Evolutionary conservation across 2,329 filamentous ascomycete genomes (phyloP).

Genomic region (Exserohilum rostratum): DNA sequence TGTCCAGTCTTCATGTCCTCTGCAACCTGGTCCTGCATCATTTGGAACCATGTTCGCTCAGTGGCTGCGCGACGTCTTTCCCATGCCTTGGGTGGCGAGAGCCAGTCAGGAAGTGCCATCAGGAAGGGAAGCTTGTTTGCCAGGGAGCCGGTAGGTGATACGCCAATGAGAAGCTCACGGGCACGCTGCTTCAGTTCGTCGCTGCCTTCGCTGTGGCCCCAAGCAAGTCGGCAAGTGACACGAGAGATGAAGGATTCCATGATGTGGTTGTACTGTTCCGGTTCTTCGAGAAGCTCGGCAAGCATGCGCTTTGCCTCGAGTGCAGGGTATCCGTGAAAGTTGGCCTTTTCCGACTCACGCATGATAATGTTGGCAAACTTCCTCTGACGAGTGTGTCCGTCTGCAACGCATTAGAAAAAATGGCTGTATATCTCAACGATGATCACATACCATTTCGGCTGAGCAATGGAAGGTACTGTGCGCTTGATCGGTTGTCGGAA

Average conservation of each 20-base stretch:
- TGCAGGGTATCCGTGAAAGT: slow-evolving; percentile 53
- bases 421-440: background rate
- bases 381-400: slow-evolving; percentile 51
- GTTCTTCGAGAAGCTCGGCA: slow-evolving; percentile 53
- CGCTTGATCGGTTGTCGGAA: slow-evolving; percentile 53
- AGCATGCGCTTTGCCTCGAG: slow-evolving; percentile 54
- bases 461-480: slow-evolving; percentile 54
- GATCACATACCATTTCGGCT: slow-evolving; percentile 49
- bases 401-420: slow-evolving; percentile 32
- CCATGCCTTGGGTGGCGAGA: slow-evolving; percentile 53
- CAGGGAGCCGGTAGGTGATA: slow-evolving; percentile 54
- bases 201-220: slow-evolving; percentile 53
- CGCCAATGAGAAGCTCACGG: slow-evolving; percentile 53
- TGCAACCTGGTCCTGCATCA: slow-evolving; percentile 52
- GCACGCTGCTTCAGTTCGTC: slow-evolving; percentile 57
- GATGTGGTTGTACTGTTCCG: slow-evolving; percentile 51
- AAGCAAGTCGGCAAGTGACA: slow-evolving; percentile 55
- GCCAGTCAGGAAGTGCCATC: slow-evolving; percentile 53
- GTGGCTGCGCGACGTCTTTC: slow-evolving; percentile 52
- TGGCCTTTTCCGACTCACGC: slow-evolving; percentile 50
- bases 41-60: slow-evolving; percentile 52
- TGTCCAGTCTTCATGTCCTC: slow-evolving; percentile 43
- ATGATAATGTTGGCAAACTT: slow-evolving; percentile 56
- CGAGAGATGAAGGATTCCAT: slow-evolving; percentile 55
- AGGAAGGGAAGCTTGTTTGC: slow-evolving; percentile 55